Percentiles rank a stretch among this genome's conserved stretches.
Evolutionary conservation across 2,329 filamentous ascomycete species (phyloP).

Genomic region (Teratosphaeria epicoccoides): DNA sequence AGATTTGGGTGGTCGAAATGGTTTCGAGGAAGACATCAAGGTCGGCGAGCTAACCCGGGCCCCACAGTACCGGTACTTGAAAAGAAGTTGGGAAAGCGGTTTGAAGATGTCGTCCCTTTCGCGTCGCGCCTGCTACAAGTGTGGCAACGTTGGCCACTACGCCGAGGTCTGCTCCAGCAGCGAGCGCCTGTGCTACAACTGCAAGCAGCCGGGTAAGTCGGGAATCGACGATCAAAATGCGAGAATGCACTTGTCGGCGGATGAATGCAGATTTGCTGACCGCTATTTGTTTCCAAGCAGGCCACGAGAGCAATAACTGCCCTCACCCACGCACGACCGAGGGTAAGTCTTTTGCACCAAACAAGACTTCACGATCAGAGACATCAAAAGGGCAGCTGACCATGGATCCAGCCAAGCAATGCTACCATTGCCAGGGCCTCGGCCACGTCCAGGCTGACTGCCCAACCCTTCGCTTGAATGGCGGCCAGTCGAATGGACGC

Average conservation of each 20-base stretch:
- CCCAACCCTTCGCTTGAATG: constrained; percentile 86
- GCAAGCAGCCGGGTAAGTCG: constrained; percentile 69
- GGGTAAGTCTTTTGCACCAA: constrained; percentile 41
- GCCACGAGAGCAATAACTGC: constrained; percentile 96
- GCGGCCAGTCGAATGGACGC: constrained; percentile 65
- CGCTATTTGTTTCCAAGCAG: constrained; percentile 30
- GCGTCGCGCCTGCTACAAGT: constrained; percentile 45
- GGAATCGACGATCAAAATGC: not conserved
- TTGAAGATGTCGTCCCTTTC: constrained; percentile 42
- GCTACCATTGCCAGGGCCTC: constrained; percentile 98
- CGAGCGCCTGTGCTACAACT: constrained; percentile 99
- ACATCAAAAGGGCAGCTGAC: constrained; percentile 12
- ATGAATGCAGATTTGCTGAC: constrained; percentile 25
- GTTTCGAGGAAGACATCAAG: not conserved
- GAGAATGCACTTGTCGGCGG: constrained; percentile 7
- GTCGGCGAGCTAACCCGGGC: not conserved
- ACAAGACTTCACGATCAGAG: not conserved
- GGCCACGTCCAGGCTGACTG: constrained; percentile 98
- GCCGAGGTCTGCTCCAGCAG: constrained; percentile 92
- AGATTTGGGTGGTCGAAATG: not conserved
- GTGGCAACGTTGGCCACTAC: constrained; percentile 44
- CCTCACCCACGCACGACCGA: constrained; percentile 93
- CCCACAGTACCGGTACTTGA: not conserved
- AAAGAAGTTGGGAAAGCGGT: not conserved
- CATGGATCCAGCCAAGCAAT: constrained; percentile 69